Evolutionary conservation across 2,329 filamentous ascomycete genomes (phyloP).

Genomic region (Colletotrichum euphorbiae): DNA sequence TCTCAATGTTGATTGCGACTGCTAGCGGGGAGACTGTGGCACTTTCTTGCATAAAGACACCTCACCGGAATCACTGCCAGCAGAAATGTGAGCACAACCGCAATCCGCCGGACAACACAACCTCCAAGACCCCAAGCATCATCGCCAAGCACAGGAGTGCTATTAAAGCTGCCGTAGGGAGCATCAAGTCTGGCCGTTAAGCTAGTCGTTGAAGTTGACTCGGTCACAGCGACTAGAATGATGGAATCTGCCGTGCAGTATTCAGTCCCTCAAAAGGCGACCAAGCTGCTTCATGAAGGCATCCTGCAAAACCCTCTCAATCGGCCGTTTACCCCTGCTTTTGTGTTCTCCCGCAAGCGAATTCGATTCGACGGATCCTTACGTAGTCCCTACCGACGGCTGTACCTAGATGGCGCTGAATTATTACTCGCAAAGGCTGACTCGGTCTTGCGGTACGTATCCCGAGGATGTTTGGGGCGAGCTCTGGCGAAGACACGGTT

Average conservation of each 20-base stretch:
- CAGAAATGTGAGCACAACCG: too few species aligned
- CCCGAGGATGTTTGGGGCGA: background rate
- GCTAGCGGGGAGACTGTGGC: too few species aligned
- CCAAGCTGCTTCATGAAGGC: background rate
- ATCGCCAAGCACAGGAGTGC: too few species aligned
- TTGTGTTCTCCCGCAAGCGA: background rate
- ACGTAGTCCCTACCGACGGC: rapidly evolving
- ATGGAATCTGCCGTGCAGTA: background rate
- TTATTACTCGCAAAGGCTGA: background rate
- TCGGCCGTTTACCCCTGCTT: background rate
- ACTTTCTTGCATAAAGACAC: too few species aligned
- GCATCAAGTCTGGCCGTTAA: too few species aligned
- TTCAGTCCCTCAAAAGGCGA: slow-evolving; percentile 19
- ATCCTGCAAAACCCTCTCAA: slow-evolving; percentile 14
- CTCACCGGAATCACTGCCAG: too few species aligned
- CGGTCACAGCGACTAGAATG: too few species aligned
- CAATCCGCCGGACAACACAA: too few species aligned
- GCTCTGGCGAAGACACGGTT: background rate
- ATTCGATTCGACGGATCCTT: slow-evolving; percentile 56
- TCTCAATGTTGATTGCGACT: too few species aligned
- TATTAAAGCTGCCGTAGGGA: too few species aligned
- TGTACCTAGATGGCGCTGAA: background rate
- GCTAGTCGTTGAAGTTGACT: too few species aligned
- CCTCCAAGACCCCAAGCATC: too few species aligned
- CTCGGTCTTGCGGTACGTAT: background rate